Evolutionary conservation across 179 eudicot species (phyloP).

Genomic region (Patellifolia procumbens): DNA sequence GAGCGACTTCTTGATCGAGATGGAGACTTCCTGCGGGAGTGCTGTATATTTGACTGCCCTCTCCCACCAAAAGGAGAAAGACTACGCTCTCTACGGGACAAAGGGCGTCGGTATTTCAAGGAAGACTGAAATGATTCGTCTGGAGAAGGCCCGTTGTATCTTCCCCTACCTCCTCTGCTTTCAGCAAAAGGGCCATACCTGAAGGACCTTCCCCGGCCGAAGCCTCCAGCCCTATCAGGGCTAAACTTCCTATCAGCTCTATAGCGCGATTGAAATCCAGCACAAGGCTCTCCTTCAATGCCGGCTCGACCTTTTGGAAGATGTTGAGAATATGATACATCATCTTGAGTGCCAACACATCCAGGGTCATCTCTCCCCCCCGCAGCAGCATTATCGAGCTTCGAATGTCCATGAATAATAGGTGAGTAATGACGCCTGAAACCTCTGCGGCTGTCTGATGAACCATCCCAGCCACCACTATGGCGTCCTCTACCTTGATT

Average conservation of each 20-base stretch:
- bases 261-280: conserved; percentile 32
- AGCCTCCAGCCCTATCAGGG: conserved; percentile 28
- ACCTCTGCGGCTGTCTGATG: conserved; percentile 26
- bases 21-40: conserved; percentile 36
- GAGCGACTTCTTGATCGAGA: conserved; percentile 44
- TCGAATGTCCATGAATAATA: conserved; percentile 17
- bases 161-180: conserved; percentile 35
- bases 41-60: conserved; percentile 32
- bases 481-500: conserved; percentile 35
- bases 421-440: conserved; percentile 36
- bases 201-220: conserved; percentile 36
- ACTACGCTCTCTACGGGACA: conserved; percentile 38
- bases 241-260: conserved; percentile 26
- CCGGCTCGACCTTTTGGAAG: conserved; percentile 21
- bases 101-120: conserved; percentile 38
- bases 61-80: conserved; percentile 39
- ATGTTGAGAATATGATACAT: conserved; percentile 31
- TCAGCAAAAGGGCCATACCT: conserved; percentile 29
- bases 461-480: conserved; percentile 31
- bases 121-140: conserved; percentile 40
- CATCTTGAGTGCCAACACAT: conserved; percentile 24
- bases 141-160: conserved; percentile 34
- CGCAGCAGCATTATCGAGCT: conserved; percentile 23
- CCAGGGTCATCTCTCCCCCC: conserved; percentile 24
- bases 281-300: conserved; percentile 22